Evolutionary conservation across 2,329 filamentous ascomycete species (phyloP), one percentile per base, ranked within the genome.

Genomic region (Cordyceps javanica): DNA sequence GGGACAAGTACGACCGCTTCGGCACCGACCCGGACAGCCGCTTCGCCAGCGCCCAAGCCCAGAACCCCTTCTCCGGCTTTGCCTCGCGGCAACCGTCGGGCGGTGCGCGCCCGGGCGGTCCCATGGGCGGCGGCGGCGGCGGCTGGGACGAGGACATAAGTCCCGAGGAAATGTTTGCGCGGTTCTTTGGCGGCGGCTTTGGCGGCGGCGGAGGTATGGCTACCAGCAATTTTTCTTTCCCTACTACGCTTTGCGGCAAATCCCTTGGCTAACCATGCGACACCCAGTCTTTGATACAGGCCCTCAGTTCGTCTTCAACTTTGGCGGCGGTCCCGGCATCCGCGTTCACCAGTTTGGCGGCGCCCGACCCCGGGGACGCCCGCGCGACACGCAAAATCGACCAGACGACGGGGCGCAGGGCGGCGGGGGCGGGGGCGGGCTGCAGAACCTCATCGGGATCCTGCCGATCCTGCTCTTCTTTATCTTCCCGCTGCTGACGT

Each of bases 341-440:
- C 85, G 93, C 60, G 91, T 99, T 60, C 94, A 97, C 72, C 93
- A 97, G 70, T 97, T 99, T 71, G 93, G 92, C 65, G 93, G 94
- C 55, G 81, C 77, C 6, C 80, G 82, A 56, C 91, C 92, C 25
- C 83, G 91, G 65, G 80, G 88, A 73, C 82, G 94, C 68, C 91
- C 92, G 21, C 84, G 82, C 67, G 79, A 87, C 63, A 79, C 81
- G 32, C 82, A 81, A 62, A 78, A 75, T 13, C 60, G 78, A 72
- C 64, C 74, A 67, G 77, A 77, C 65, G 44, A 56, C 10, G 36
- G 9, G n/a, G 21, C 32, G 4, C 70, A 77, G 60, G 72, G 77
- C 60, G n/a, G n/a, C n/a, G n/a, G n/a, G n/a, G n/a, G n/a, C n/a
- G n/a, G n/a, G n/a, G 77, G 81, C 51, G 81, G 77, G 51, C 68